Conservation (phyloP, 805 yeast genomes). For the Nakazawaea peltata region DNA sequence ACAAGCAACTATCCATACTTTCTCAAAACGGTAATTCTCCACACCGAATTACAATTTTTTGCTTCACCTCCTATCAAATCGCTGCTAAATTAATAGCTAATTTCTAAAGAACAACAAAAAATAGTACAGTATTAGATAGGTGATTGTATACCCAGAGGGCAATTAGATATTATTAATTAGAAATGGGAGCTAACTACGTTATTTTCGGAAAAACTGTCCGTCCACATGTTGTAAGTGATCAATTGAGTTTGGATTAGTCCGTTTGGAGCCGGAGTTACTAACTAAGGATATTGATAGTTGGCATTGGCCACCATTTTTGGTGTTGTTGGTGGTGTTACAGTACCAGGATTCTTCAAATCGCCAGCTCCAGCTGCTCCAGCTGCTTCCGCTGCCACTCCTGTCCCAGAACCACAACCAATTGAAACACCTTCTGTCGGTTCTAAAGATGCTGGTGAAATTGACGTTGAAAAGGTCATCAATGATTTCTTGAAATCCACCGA, state of each 20-base stretch:
- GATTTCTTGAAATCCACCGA: conserved; percentile 8
- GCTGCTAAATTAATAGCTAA: too few relatives aligned
- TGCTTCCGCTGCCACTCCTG: conserved; percentile 62
- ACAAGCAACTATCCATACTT: too few relatives aligned
- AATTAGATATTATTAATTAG: conserved; percentile 1
- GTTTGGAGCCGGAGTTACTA: too few relatives aligned
- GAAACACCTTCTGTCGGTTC: conserved; percentile 3
- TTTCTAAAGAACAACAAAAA: too few relatives aligned
- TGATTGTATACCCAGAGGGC: too few relatives aligned
- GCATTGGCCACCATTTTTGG: conserved; percentile 74
- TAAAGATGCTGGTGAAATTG: conserved; percentile 20
- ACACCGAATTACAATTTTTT: too few relatives aligned
- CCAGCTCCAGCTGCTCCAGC: conserved; percentile 36
- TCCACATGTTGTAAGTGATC: conserved; percentile 62
- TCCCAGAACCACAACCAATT: conserved; percentile 9
- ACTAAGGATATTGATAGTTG: conserved; percentile 39
- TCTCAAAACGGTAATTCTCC: too few relatives aligned
- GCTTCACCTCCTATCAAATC: too few relatives aligned
- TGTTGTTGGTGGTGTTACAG: conserved; percentile 47
- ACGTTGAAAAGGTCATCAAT: conserved; percentile 23
- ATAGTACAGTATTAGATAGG: too few relatives aligned
- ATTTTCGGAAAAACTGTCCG: conserved; percentile 80
- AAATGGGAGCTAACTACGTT: conserved; percentile 78
- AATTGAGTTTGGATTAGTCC: too few relatives aligned
- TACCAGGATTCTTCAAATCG: conserved; percentile 36